phyloP scores from a whole-genome alignment of 371 early-diverging fungal species.

The Zancudomyces culisetae region DNA sequence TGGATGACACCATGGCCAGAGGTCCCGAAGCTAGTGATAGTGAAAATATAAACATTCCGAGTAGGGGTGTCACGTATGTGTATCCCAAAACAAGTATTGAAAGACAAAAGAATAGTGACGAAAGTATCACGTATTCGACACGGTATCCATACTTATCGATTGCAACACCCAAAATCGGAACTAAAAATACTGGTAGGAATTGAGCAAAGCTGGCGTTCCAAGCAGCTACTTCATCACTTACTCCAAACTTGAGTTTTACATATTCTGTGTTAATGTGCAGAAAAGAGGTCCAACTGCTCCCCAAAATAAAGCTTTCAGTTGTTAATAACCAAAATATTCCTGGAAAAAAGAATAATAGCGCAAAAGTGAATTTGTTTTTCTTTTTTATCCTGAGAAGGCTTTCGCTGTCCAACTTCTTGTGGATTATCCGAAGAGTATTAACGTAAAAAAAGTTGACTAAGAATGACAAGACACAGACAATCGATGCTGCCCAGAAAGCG shows the following conservation, averaged over 20 bases:
- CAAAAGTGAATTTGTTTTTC: constrained; percentile 38
- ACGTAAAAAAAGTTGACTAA: constrained; percentile 39
- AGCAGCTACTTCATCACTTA: constrained; percentile 33
- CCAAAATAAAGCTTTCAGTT: constrained; percentile 36
- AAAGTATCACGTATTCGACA: constrained; percentile 28
- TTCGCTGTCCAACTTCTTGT: constrained; percentile 10
- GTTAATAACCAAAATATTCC: constrained; percentile 43
- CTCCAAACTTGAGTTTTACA: constrained; percentile 37
- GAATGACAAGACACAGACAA: constrained; percentile 38
- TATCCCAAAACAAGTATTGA: constrained; percentile 34
- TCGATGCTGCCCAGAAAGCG: constrained; percentile 45
- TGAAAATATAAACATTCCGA: constrained; percentile 42
- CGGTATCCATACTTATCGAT: constrained; percentile 40
- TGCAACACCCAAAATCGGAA: constrained; percentile 42
- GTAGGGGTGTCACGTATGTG: constrained; percentile 27
- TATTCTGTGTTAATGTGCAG: constrained; percentile 51
- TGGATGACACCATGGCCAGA: constrained; percentile 39
- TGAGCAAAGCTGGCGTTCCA: constrained; percentile 44
- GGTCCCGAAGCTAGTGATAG: constrained; percentile 44
- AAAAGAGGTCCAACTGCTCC: constrained; percentile 54
- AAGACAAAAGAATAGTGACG: constrained; percentile 24
- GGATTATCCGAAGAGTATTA: constrained; percentile 23
- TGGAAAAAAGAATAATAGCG: constrained; percentile 34
- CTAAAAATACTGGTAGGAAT: constrained; percentile 39
- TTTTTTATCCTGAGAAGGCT: constrained; percentile 26